Base-by-base conservation (phyloP, 345 rosid genomes). In the Lepidium aucheri region DNA sequence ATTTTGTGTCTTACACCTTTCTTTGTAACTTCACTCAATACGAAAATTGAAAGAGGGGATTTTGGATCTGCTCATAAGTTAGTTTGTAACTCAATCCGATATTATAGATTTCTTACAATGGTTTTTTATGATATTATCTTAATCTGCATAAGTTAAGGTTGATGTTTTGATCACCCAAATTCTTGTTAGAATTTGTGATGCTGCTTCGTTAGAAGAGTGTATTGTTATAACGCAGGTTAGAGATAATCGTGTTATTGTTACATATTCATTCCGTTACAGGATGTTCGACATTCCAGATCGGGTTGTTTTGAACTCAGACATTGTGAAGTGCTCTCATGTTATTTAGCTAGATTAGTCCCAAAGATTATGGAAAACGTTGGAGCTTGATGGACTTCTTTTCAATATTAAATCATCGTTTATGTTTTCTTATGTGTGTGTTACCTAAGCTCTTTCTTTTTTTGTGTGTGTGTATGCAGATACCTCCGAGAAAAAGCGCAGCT, bases 401-500 rank as follows among this genome's bases (percentile, higher is more conserved):
- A 33, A 46, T 36, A 14, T 10, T 54, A 47, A 57, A 9, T 7
- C 32, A 40, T n/a, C 0, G 18, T 51, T 72, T 42, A 15, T 47
- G 32, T 28, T 20, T 51, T 57, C 22, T 12, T 7, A 17, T 41
- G 39, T 51, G 4, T 69, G 3, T 69, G 14, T 24, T 55, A 4
- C 47, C 46, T 74, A 24, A 66, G 59, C 39, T 74, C 10, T 9
- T 4, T 60, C 30, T 35, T 68, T 26, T 47, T 56, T 47, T 33
- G 15, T 59, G 15, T 35, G 72, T 76, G 26, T 61, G 51, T 81
- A 44, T 87, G 91, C 93, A 91, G 99, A 95, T 95, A 85, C 99
- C 99, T 30, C 96, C 99, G 7, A 79, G 99, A 74, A 89, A 85
- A 86, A 91, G 80, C 68, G 95, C 96, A 53, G 97, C 95, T 69